Conservation (phyloP, 805 yeast genomes). For the Candida rishiriensis region DNA sequence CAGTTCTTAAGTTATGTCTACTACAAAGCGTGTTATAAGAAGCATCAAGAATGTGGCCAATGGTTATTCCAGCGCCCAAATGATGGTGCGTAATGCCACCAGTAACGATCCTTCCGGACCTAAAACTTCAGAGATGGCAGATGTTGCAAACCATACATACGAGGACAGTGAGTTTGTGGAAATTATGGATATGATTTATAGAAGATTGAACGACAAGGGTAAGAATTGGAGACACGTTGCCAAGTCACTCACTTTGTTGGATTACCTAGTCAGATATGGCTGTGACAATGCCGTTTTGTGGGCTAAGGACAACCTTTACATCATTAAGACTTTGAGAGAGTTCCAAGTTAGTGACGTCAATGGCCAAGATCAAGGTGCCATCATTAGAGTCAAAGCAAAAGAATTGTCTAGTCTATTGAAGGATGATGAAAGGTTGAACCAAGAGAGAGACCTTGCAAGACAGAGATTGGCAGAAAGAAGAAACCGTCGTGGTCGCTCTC, state of each 20-base stretch:
- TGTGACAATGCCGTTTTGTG: constrained; percentile 85
- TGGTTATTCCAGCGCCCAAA: constrained; percentile 84
- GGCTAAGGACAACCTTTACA: constrained; percentile 85
- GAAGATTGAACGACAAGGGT: constrained; percentile 91
- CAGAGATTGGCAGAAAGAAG: constrained; percentile 27
- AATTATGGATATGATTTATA: constrained; percentile 90
- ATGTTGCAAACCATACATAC: constrained; percentile 69
- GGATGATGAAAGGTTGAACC: constrained; percentile 75
- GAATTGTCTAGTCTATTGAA: constrained; percentile 75
- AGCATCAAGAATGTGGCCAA: constrained; percentile 83
- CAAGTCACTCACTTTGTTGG: constrained; percentile 84
- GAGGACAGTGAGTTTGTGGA: constrained; percentile 73
- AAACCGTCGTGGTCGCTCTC: constrained; percentile 28
- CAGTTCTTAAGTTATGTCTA: constrained; percentile 47
- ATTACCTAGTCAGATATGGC: constrained; percentile 80
- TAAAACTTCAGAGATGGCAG: constrained; percentile 76
- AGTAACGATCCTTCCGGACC: constrained; percentile 86
- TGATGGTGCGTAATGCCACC: constrained; percentile 87
- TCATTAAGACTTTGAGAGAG: constrained; percentile 86
- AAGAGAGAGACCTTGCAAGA: constrained; percentile 52
- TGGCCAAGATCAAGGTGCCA: constrained; percentile 82
- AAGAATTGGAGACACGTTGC: constrained; percentile 97
- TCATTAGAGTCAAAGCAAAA: constrained; percentile 84
- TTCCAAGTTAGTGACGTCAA: constrained; percentile 76
- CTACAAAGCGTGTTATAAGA: constrained; percentile 62